These are phyloP conservation scores for Microcera coccophila DNA, from an alignment of 2,329 filamentous ascomycete species.

Conservation along the genomic window DNA sequence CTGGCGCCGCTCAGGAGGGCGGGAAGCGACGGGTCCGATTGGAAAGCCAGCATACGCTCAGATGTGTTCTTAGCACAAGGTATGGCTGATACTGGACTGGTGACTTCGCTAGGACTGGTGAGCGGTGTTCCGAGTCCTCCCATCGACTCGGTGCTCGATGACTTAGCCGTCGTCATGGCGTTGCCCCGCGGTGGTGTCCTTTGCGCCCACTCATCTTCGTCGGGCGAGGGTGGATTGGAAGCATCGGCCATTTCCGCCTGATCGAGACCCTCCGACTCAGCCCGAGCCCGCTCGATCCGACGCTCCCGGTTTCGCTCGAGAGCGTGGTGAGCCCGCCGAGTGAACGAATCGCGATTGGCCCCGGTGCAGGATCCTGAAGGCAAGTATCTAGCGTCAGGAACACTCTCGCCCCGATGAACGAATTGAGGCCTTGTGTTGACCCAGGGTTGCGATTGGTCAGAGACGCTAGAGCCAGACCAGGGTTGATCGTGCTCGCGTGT, in stretches of 20 bases:
- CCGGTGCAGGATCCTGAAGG: neutral
- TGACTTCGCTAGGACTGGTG: slow-evolving; percentile 52
- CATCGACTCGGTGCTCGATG: slow-evolving; percentile 51
- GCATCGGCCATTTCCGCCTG: slow-evolving; percentile 28
- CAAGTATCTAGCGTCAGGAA: slow-evolving; percentile 3
- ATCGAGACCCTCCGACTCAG: slow-evolving; percentile 11
- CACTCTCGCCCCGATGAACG: slow-evolving; percentile 41
- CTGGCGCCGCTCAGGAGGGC: slow-evolving; percentile 61
- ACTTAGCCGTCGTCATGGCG: slow-evolving; percentile 44
- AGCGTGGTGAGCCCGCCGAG: neutral
- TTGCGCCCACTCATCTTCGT: slow-evolving; percentile 36
- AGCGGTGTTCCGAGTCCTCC: slow-evolving; percentile 47
- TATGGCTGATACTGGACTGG: slow-evolving; percentile 45
- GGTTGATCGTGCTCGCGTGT: slow-evolving; percentile 43
- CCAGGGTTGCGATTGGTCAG: slow-evolving; percentile 22
- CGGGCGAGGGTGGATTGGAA: slow-evolving; percentile 45
- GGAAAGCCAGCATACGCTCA: slow-evolving; percentile 51
- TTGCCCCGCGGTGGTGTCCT: slow-evolving; percentile 37
- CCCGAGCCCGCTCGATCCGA: slow-evolving; percentile 6
- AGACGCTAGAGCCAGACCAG: slow-evolving; percentile 44
- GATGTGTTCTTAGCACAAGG: slow-evolving; percentile 39
- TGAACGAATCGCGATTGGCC: neutral
- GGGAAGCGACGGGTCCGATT: slow-evolving; percentile 61
- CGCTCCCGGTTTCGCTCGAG: neutral
- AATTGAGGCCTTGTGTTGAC: slow-evolving; percentile 46